Conservation (phyloP, 495 filamentous ascomycete genomes). For the Mytilinidion resinicola region DNA sequence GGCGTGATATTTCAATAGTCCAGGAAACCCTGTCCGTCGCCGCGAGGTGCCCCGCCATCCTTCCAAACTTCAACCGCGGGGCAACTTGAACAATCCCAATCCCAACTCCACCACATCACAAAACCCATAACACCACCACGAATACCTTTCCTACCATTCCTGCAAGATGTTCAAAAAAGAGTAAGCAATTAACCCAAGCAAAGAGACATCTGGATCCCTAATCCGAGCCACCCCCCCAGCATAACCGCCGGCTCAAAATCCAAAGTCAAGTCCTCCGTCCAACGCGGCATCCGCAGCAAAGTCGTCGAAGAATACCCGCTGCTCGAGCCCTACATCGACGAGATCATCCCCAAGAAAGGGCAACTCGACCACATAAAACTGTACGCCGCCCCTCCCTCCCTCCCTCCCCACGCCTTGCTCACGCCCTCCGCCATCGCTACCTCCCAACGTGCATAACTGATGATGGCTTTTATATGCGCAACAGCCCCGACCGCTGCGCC, state of each 20-base stretch:
- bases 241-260: slow-evolving; percentile 74
- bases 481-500: slow-evolving; percentile 72
- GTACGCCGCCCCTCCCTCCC: slow-evolving; percentile 31
- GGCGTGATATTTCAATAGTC: no score
- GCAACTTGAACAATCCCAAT: not conserved
- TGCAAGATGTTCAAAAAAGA: slow-evolving; percentile 86
- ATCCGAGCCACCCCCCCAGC: slow-evolving; percentile 39
- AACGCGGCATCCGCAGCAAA: slow-evolving; percentile 75
- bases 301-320: slow-evolving; percentile 78
- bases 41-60: no score
- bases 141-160: not conserved
- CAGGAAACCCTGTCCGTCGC: no score
- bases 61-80: not conserved
- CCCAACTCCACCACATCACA: not conserved
- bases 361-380: slow-evolving; percentile 87
- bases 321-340: slow-evolving; percentile 83
- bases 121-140: not conserved
- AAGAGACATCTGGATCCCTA: not conserved
- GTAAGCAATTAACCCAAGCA: slow-evolving; percentile 42
- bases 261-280: slow-evolving; percentile 95
- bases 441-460: no score
- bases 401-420: not conserved
- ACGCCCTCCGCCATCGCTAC: not conserved
- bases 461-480: no score
- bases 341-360: slow-evolving; percentile 92